Base-by-base conservation (phyloP, 2,329 filamentous ascomycete species). In the Penicillium sp. region DNA sequence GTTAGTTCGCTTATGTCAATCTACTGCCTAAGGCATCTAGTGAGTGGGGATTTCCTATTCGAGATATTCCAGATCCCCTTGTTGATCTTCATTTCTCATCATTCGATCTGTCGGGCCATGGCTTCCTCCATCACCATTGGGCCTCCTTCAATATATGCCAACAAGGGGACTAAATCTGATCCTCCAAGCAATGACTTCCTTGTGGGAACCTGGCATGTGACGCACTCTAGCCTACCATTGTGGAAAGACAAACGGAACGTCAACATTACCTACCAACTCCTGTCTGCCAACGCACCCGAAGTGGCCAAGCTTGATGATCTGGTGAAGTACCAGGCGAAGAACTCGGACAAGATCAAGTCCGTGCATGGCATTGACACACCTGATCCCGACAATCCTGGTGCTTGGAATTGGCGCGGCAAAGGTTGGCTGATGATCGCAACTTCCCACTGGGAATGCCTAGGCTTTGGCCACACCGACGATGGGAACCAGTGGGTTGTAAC, bases 361-460 rank as follows among this genome's bases (percentile, higher is more conserved):
- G 36, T 53, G 1, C 41, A 47, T 27, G 48, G 50, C 0, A 25
- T 51, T 2, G 46, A 52, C 13, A 52, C 46, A 2, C 42, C 46
- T 2, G 42, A 32, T 3, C 34, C 37, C 17, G 44, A 38, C 10
- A 33, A 35, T 7, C 51, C 55, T 31, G 70, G 64, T 16, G 68
- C 66, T 22, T 85, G 84, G 80, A 73, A 82, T 52, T 94, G 87
- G 87, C 72, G 84, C 31, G 87, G 87, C 6, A 85, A 79, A 54
- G 84, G 85, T 6, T 77, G 74, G 76, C 64, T 94, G 44, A 75
- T 74, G 59, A 79, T 90, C 49, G 82, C 84, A 16, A 75, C 71
- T 11, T 82, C 77, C 30, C 80, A 86, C 56, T 94, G 87, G 87
- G 85, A 94, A 70, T 67, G 41, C 16, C 38, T 53, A 13, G 50